Conservation (phyloP, 1,284 basidiomycete species). For the Trametes versicolor region DNA sequence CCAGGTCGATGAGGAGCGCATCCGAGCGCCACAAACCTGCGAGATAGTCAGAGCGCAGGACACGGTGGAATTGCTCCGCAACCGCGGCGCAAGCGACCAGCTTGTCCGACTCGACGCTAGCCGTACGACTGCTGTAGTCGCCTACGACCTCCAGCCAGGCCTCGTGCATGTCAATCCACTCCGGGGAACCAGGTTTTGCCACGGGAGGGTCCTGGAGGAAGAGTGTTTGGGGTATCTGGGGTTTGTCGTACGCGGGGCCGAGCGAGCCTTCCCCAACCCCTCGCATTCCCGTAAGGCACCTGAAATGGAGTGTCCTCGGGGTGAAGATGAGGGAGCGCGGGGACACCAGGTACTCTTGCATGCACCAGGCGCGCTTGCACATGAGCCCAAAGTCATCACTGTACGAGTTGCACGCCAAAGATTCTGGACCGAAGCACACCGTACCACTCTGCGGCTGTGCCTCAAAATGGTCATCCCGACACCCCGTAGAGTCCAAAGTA, state of each 20-base stretch:
- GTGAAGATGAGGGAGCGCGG: conserved; percentile 26
- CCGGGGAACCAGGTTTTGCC: neutral
- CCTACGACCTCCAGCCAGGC: conserved; percentile 25
- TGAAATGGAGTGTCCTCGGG: conserved; percentile 26
- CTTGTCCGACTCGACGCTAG: conserved; percentile 24
- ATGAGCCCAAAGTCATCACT: neutral
- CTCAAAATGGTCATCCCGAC: neutral
- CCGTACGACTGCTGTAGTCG: conserved; percentile 24
- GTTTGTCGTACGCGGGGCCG: neutral
- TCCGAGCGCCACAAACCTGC: conserved; percentile 2
- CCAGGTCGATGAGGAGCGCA: conserved; percentile 20
- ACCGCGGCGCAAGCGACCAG: conserved; percentile 27
- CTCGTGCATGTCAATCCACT: conserved; percentile 8
- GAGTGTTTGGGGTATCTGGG: conserved; percentile 20
- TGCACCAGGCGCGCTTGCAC: conserved; percentile 27
- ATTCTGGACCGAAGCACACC: conserved; percentile 9
- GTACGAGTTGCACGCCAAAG: too few relatives aligned
- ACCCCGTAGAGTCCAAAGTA: neutral
- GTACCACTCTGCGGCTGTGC: neutral
- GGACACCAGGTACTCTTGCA: conserved; percentile 27
- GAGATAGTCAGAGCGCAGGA: conserved; percentile 27
- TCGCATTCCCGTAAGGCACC: conserved; percentile 23
- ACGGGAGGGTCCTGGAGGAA: conserved; percentile 9
- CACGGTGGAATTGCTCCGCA: conserved; percentile 26
- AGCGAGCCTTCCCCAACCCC: too few relatives aligned